These are phyloP conservation scores for Syzygium oleosum DNA, from an alignment of 345 rosid genomes.

Conservation along the genomic window DNA sequence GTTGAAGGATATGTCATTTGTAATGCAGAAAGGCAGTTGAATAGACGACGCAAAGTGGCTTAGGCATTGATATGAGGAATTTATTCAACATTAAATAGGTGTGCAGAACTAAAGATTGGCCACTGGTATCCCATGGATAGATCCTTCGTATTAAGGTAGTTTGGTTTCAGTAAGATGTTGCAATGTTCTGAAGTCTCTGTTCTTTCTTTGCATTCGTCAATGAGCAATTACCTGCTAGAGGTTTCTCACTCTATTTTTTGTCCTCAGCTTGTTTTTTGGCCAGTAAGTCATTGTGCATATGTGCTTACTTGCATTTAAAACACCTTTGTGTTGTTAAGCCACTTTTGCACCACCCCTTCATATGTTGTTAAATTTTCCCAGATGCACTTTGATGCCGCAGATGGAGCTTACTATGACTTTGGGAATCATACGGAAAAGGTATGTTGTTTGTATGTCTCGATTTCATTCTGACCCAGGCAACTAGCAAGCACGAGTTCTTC, in stretches of 20 bases:
- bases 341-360: neutral
- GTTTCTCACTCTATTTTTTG: neutral
- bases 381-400: constrained; percentile 76
- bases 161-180: neutral
- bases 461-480: neutral
- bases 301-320: neutral
- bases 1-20: neutral
- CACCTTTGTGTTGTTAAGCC: neutral
- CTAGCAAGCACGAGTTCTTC: neutral
- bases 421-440: constrained; percentile 94
- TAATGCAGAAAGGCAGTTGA: neutral
- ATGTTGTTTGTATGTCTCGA: neutral
- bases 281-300: neutral
- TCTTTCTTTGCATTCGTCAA: neutral
- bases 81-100: neutral
- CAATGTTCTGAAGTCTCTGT: neutral
- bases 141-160: neutral
- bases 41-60: neutral
- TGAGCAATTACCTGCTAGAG: neutral
- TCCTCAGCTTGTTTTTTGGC: neutral
- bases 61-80: neutral
- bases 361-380: constrained; percentile 17
- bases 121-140: neutral
- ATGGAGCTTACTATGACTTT: constrained; percentile 82
- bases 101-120: neutral